Base-by-base conservation (phyloP, 1,284 basidiomycete genomes). In the Heterobasidion occidentale region DNA sequence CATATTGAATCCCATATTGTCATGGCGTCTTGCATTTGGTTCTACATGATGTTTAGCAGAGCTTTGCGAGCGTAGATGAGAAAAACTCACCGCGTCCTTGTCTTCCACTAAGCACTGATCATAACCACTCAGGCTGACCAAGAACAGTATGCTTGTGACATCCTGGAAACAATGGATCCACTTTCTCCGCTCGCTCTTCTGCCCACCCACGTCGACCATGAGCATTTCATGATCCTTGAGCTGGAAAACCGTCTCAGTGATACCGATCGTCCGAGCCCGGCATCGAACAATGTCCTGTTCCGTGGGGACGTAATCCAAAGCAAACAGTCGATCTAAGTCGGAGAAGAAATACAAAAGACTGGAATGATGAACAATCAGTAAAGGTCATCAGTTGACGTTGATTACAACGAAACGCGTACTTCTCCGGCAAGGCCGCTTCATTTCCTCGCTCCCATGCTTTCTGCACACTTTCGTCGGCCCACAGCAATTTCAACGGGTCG, bases 11-110 rank as follows among this genome's bases (percentile, higher is more conserved):
- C 93, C 84, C 93, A 97, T 51, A 97, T 92, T 52, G 92, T 92
- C 80, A 97, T 86, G 0, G 94, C 91, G 65, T 96, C 94, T 73
- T 94, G 89, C 93, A 97, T 96, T 86, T 90, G 92, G 71, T 92
- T 94, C 89, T 92, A 63, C 11, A 59, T 35, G n/a, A 46, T 7
- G 27, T 27, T 20, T 35, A 46, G 14, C 38, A 27, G 27, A 33
- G 35, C 17, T 36, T 15, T 17, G n/a, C n/a, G 35, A 27, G 17
- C 34, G 12, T 46, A 7, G 42, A 48, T 51, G 47, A 49, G 55
- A 59, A 42, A 38, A 27, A 76, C 86, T 58, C 67, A 92, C 92
- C 63, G 91, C 91, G 67, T 93, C 88, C 71, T 84, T 87, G 70
- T 98, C 95, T 71, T 98, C 95, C 54, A 96, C 87, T 50, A 98